Evolutionary conservation across 2,329 filamentous ascomycete genomes (phyloP).

Genomic region (Cryphonectria naterciae): DNA sequence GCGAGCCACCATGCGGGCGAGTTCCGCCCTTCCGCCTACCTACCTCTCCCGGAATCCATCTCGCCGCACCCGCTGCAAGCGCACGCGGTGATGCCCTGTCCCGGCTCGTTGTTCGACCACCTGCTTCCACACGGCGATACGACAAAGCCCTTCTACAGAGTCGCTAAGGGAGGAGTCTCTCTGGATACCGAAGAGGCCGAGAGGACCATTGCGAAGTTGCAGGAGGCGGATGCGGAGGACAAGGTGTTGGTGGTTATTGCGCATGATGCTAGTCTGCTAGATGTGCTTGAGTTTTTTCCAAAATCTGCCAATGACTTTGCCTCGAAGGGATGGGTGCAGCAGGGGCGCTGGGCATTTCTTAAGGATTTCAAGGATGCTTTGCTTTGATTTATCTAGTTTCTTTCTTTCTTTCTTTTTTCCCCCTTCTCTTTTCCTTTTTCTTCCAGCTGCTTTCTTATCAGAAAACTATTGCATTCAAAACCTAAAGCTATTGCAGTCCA

Average conservation of each 20-base stretch:
- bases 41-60: slow-evolving; percentile 42
- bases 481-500: too few species aligned
- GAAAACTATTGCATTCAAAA: too few species aligned
- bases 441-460: too few species aligned
- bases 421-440: too few species aligned
- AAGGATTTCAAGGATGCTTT: slow-evolving; percentile 45
- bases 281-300: slow-evolving; percentile 54
- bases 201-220: slow-evolving; percentile 47
- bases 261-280: slow-evolving; percentile 49
- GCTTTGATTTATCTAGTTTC: not conserved
- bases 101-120: slow-evolving; percentile 43
- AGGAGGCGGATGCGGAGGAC: slow-evolving; percentile 49
- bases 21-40: slow-evolving; percentile 40
- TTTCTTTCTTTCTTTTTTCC: not conserved
- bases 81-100: slow-evolving; percentile 36
- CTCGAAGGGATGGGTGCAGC: slow-evolving; percentile 48
- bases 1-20: slow-evolving; percentile 46
- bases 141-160: slow-evolving; percentile 38
- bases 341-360: slow-evolving; percentile 54
- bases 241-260: slow-evolving; percentile 50
- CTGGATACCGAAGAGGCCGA: slow-evolving; percentile 39
- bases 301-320: slow-evolving; percentile 49
- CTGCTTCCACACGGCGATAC: slow-evolving; percentile 39
- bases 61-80: slow-evolving; percentile 43
- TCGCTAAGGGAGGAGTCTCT: slow-evolving; percentile 29